Evolutionary conservation across 768 basidiomycete genomes (phyloP).

Genomic region (Galerina marginata): DNA sequence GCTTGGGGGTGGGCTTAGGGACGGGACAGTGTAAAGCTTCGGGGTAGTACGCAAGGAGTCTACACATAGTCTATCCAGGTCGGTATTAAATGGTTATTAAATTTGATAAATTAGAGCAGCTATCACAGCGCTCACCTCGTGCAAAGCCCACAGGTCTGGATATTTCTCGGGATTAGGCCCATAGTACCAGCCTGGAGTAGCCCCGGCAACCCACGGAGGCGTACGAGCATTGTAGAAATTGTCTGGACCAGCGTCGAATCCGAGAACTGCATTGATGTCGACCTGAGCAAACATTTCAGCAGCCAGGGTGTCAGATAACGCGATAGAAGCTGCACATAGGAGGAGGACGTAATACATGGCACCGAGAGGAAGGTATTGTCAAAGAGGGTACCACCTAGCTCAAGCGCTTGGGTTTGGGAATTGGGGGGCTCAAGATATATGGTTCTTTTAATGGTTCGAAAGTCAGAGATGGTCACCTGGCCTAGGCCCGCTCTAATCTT

Average conservation of each 20-base stretch:
- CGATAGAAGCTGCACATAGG: too few species aligned
- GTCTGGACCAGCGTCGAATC: neutral
- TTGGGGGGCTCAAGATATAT: too few species aligned
- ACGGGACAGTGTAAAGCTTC: constrained; percentile 31
- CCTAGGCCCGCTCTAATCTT: too few species aligned
- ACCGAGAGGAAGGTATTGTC: too few species aligned
- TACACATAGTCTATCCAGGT: constrained; percentile 21
- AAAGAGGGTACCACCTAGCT: too few species aligned
- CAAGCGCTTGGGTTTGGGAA: too few species aligned
- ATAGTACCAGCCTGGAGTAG: neutral
- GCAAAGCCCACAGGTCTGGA: neutral
- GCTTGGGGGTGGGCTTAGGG: constrained; percentile 11
- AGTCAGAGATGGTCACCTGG: too few species aligned
- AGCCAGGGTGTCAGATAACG: too few species aligned
- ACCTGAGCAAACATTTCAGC: neutral
- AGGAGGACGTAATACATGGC: too few species aligned
- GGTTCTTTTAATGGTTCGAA: too few species aligned
- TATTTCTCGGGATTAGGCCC: neutral
- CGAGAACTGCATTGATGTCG: neutral
- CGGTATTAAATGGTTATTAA: neutral
- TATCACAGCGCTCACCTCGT: neutral
- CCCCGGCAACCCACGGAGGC: neutral
- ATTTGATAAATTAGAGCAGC: too few species aligned
- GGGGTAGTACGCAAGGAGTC: constrained; percentile 27
- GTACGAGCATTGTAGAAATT: constrained; percentile 1